Base-by-base conservation (phyloP, 305 asterid species). In the Fraxinus latifolia region DNA sequence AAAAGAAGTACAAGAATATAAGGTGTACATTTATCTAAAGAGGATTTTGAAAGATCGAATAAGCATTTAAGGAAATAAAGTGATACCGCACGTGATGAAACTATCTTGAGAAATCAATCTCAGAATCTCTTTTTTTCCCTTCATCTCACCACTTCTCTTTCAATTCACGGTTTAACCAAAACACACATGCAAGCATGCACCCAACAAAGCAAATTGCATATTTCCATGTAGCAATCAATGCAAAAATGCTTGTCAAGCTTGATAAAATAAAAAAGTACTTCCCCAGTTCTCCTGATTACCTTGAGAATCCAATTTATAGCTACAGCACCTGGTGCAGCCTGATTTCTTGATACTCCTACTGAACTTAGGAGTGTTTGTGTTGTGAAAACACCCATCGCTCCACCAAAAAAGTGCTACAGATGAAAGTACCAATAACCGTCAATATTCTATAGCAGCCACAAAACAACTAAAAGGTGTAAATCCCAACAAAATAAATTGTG, bases 341-440 rank as follows among this genome's bases (percentile, higher is more conserved):
- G 88, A 83, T 84, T 91, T 86, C 87, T 85, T 75, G 96, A 87
- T 74, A 93, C 91, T 83, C 98, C 98, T 65, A 95, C 92, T 8
- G 98, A 95, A 77, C 85, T 83, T 74, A 95, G 87, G 73, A 95
- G 96, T 53, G 98, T 88, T 85, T 93, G 97, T 17, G 97, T 95
- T 7, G 98, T 95, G 80, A 95, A 95, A 79, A 93, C 98, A 83
- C 98, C 92, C 97, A 95, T 95, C 65, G 98, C 98, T 85, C 98
- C 98, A 34, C 98, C 98, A 73, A 93, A 93, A 84, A 95, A 93
- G 91, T 95, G 95, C 98, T 93, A 85, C 89, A 86, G 32, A 76
- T 42, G 9, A 80, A 84, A 78, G 84, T 55, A 84, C 0, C 55
- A 42, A 86, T 84, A 74, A 78, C 32, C 67, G 47, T 79, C 23